Percentiles rank a stretch among this genome's conserved stretches.
phyloP scores from a whole-genome alignment of 306 rosid genomes.

The Prunus davidiana region DNA sequence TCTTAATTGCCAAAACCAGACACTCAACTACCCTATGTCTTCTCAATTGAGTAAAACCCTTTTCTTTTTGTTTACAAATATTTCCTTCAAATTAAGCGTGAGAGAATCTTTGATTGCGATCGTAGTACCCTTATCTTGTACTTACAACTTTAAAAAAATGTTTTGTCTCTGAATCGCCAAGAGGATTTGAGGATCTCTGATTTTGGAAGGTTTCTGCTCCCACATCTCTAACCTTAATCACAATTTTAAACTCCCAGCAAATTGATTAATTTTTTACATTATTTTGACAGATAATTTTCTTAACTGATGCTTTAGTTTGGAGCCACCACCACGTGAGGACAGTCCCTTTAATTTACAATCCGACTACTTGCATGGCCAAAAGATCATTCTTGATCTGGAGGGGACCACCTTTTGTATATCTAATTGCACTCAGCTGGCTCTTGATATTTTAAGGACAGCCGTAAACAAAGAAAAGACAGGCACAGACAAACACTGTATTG shows the following conservation, averaged over 20 bases:
- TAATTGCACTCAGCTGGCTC: background rate
- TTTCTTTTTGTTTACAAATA: no score
- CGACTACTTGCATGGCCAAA: slow-evolving; percentile 26
- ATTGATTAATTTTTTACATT: slow-evolving; percentile 4
- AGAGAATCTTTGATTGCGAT: no score
- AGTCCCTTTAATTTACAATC: slow-evolving; percentile 22
- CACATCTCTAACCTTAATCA: background rate
- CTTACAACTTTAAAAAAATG: background rate
- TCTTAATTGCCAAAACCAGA: no score
- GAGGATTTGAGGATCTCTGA: background rate
- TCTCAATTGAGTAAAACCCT: no score
- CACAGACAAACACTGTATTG: background rate
- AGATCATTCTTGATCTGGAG: slow-evolving; percentile 19
- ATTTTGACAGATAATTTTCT: background rate
- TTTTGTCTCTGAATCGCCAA: background rate
- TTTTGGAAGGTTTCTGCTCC: background rate
- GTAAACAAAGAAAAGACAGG: background rate
- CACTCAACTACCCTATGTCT: no score
- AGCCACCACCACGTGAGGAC: slow-evolving; percentile 16
- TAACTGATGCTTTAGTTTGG: slow-evolving; percentile 22
- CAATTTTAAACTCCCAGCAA: slow-evolving; percentile 14
- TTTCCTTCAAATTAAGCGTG: no score
- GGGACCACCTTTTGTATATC: slow-evolving; percentile 11
- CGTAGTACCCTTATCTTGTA: no score
- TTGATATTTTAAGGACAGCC: background rate